Evolutionary conservation across 164 flowering plant species (phyloP).

Genomic region (Dillenia suffruticosa): DNA sequence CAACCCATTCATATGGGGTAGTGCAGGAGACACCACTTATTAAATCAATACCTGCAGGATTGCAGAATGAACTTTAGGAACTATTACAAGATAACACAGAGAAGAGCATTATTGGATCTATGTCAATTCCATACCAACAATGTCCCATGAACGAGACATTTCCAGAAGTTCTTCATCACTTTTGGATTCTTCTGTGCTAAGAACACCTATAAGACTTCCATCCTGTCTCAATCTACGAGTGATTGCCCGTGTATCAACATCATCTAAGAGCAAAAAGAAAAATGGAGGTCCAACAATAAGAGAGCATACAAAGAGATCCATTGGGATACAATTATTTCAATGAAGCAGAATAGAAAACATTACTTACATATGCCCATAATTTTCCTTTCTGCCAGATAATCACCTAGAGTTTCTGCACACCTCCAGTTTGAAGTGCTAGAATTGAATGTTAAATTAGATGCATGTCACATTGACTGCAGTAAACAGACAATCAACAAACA

Average conservation of each 20-base stretch:
- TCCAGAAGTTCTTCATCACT: constrained; percentile 62
- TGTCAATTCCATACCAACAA: constrained; percentile 49
- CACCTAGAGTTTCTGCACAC: constrained; percentile 53
- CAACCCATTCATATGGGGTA: constrained; percentile 75
- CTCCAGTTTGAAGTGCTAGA: constrained; percentile 83
- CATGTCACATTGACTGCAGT: constrained; percentile 2
- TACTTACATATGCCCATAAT: constrained; percentile 87
- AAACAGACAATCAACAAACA: neutral
- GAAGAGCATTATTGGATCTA: neutral
- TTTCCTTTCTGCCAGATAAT: constrained; percentile 67
- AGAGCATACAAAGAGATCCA: neutral
- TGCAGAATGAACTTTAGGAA: neutral
- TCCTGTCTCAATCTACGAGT: constrained; percentile 83
- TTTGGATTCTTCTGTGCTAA: constrained; percentile 70
- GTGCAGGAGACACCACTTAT: constrained; percentile 73
- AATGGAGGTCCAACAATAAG: neutral
- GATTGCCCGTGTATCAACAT: constrained; percentile 91
- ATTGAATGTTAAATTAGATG: neutral
- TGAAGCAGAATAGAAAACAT: neutral
- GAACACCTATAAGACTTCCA: constrained; percentile 80
- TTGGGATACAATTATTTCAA: neutral
- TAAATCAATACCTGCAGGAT: constrained; percentile 68
- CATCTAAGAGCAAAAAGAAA: constrained; percentile 41
- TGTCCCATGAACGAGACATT: constrained; percentile 76
- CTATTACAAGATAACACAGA: neutral